A percentile compares a stretch with the other conserved stretches of the same genome.
Conservation (phyloP, 1,284 basidiomycete genomes). For the Meripilus lineatus region DNA sequence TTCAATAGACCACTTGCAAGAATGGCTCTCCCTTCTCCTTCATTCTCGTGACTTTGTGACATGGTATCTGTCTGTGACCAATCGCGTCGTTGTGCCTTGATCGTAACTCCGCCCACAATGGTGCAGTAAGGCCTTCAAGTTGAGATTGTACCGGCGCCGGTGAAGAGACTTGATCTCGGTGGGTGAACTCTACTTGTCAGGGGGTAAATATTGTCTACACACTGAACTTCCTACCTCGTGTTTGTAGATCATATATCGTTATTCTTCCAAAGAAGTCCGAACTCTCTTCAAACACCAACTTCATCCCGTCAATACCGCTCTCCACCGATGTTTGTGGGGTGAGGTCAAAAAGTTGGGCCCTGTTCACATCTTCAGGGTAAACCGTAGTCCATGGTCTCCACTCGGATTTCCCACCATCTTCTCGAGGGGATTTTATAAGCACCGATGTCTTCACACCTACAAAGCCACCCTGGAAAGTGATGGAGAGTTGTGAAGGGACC, state of each 20-base stretch:
- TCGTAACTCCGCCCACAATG: too few relatives aligned
- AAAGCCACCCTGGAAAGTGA: constrained; percentile 83
- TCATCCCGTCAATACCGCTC: constrained; percentile 41
- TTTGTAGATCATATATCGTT: constrained; percentile 60
- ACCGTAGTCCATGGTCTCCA: constrained; percentile 51
- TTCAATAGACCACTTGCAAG: too few relatives aligned
- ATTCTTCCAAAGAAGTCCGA: constrained; percentile 78
- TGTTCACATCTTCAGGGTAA: constrained; percentile 75
- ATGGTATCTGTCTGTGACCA: too few relatives aligned
- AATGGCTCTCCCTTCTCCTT: too few relatives aligned
- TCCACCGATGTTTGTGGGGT: constrained; percentile 11
- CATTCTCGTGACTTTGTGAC: too few relatives aligned
- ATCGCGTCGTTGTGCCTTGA: too few relatives aligned
- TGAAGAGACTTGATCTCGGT: too few relatives aligned
- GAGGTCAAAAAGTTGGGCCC: constrained; percentile 61
- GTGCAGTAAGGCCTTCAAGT: too few relatives aligned
- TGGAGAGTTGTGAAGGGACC: constrained; percentile 45
- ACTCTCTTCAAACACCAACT: constrained; percentile 69
- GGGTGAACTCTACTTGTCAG: too few relatives aligned
- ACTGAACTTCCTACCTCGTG: constrained; percentile 39
- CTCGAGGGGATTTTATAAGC: constrained; percentile 30
- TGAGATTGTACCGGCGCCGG: too few relatives aligned
- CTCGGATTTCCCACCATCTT: constrained; percentile 8
- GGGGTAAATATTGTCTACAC: too few relatives aligned
- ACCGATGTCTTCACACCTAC: constrained; percentile 63